Base-by-base conservation (phyloP, 2,329 filamentous ascomycete species). In the Elsinoe batatas region DNA sequence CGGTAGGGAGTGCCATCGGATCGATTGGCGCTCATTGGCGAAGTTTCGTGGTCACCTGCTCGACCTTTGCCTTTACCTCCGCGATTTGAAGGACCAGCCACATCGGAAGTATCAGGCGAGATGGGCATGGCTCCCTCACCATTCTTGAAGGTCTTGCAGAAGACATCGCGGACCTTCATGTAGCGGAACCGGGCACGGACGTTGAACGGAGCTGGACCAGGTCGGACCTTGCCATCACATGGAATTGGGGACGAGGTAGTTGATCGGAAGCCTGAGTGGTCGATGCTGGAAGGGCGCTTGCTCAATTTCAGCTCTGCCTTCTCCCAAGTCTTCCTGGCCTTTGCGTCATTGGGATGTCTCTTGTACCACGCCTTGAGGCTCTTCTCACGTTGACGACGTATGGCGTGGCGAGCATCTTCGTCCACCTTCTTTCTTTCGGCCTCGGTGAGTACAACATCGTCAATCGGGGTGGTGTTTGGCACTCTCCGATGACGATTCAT, bases 361-460 rank as follows among this genome's bases (percentile, higher is more conserved):
- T 30, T 30, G 26, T 30, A 30, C 26, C 26, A 30, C 15, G 47
- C 47, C 33, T 33, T 36, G 32, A 8, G 26, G 26, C 8, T 30
- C 26, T 30, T 30, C 26, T 30, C 26, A 36, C 47, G 47, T n/a
- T 51, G 26, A 11, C 17, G 15, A 3, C 18, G 15, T 8, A 38
- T 3, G 12, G 30, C 35, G 13, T 38, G 17, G n/a, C 33, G 47
- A 37, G 51, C 51, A 10, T 38, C 51, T 5, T 22, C 11, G 20
- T 43, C 51, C 5, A 38, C 37, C 4, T 7, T 32, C 26, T 20
- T 30, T 15, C 30, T 40, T 12, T 47, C 22, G 10, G 18, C 12
- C 40, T 55, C 53, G 13, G 5, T n/a, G 5, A 55, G 40, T 2
- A 55, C 30, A n/a, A 47, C 20, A 30, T 43, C 38, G n/a, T 55